A percentile compares a stretch with the other conserved stretches of the same genome.
These are phyloP conservation scores for Plasmodium yoelii DNA, from an alignment of 169 alveolate genomes.

Conservation along the genomic window DNA sequence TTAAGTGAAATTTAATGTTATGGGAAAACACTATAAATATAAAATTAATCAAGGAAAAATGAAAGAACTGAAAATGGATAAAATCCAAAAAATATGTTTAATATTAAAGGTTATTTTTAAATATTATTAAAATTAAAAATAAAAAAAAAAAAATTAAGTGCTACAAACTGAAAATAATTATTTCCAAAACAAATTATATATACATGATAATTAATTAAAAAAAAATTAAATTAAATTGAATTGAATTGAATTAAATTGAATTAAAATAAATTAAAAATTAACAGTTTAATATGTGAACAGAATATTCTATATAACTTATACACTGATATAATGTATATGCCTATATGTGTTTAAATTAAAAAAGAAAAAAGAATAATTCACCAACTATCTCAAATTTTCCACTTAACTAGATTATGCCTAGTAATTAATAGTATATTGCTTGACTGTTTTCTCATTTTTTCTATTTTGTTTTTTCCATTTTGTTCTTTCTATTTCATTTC, in stretches of 20 bases:
- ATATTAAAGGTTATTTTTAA: constrained; percentile 19
- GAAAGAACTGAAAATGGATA: constrained; percentile 34
- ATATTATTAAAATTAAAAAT: too few species aligned
- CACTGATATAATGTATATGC: constrained; percentile 15
- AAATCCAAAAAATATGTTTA: constrained; percentile 22
- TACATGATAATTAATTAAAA: constrained; percentile 25
- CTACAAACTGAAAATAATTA: constrained; percentile 48
- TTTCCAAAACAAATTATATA: constrained; percentile 25
- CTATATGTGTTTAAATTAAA: background rate
- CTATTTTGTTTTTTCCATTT: too few species aligned
- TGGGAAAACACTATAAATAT: constrained; percentile 34
- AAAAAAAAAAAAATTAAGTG: constrained; percentile 23
- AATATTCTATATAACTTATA: constrained; percentile 24
- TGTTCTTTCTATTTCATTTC: too few species aligned
- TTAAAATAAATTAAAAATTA: constrained; percentile 15
- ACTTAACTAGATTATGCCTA: too few species aligned
- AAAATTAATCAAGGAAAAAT: constrained; percentile 23
- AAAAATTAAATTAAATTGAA: background rate
- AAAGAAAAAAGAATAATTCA: too few species aligned
- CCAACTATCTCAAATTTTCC: too few species aligned
- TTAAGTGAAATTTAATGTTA: constrained; percentile 29
- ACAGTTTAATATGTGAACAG: constrained; percentile 33
- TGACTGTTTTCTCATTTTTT: too few species aligned
- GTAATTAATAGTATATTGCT: too few species aligned
- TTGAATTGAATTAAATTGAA: too few species aligned